A percentile compares a stretch with the other conserved stretches of the same genome.
phyloP scores from a whole-genome alignment of 371 early-diverging fungal species.

The Massospora cicadina region DNA sequence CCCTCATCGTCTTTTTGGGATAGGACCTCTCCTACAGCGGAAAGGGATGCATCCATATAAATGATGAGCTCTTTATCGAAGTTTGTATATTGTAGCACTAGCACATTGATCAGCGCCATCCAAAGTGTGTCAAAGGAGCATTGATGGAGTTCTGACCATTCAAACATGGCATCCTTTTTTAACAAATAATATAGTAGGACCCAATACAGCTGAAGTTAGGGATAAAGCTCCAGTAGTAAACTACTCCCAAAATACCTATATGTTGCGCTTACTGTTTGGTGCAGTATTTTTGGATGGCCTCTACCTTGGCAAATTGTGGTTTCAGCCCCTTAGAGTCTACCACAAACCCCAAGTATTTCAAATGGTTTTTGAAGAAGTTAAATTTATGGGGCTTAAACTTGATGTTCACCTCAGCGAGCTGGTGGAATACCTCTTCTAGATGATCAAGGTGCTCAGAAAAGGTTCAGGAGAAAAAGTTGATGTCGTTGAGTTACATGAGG shows the following conservation, averaged over 20 bases:
- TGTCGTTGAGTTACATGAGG: conserved; percentile 26
- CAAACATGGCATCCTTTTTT: too few relatives aligned
- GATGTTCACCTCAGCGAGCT: conserved; percentile 17
- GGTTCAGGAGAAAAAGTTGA: conserved; percentile 19
- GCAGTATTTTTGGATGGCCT: conserved; percentile 12
- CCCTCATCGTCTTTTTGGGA: too few relatives aligned
- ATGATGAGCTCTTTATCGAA: too few relatives aligned
- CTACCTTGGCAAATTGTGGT: conserved; percentile 15
- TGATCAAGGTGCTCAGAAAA: conserved; percentile 20
- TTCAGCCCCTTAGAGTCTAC: conserved; percentile 16
- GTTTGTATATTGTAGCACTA: too few relatives aligned
- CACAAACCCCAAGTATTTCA: conserved; percentile 21
- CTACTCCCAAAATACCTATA: conserved; percentile 16
- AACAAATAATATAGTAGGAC: too few relatives aligned
- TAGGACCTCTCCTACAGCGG: too few relatives aligned
- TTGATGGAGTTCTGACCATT: too few relatives aligned
- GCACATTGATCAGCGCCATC: too few relatives aligned
- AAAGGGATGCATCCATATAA: too few relatives aligned
- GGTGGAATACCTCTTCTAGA: conserved; percentile 17
- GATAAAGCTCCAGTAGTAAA: conserved; percentile 22
- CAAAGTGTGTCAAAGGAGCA: too few relatives aligned
- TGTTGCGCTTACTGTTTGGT: conserved; percentile 13
- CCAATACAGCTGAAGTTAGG: conserved; percentile 16
- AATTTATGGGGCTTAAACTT: conserved; percentile 23
- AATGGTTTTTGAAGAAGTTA: conserved; percentile 13